A percentile compares a stretch with the other conserved stretches of the same genome.
Evolutionary conservation across 495 filamentous ascomycete species (phyloP).

Genomic region (Sordaria brevicollis): DNA sequence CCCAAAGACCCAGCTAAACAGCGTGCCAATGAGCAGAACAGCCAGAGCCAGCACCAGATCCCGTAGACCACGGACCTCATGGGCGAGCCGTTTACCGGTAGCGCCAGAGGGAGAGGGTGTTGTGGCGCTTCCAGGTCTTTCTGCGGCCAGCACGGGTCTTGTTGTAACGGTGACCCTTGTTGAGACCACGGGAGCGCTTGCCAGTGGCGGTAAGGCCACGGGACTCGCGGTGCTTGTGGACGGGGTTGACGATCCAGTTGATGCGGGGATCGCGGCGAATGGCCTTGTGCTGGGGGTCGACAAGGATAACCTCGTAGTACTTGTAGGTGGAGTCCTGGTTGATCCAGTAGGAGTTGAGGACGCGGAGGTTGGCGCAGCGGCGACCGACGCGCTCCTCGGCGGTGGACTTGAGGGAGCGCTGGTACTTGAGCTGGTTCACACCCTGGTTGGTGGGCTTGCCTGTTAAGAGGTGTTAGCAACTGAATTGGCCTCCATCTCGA

Average conservation of each 20-base stretch:
- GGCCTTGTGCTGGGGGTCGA: conserved; percentile 99
- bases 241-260: conserved; percentile 99
- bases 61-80: conserved; percentile 4
- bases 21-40: conserved; percentile 9
- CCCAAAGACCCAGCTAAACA: background rate
- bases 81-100: conserved; percentile 47
- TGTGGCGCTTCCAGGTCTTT: conserved; percentile 99
- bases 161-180: conserved; percentile 98
- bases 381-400: conserved; percentile 99
- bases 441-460: conserved; percentile 99
- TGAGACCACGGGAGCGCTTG: conserved; percentile 98
- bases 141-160: conserved; percentile 89
- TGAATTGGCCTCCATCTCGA: background rate
- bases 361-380: conserved; percentile 94
- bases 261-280: conserved; percentile 98
- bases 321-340: conserved; percentile 99
- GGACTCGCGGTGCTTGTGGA: conserved; percentile 99
- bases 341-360: conserved; percentile 99
- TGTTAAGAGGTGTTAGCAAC: conserved; percentile 27
- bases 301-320: conserved; percentile 99
- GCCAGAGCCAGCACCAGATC: conserved; percentile 12
- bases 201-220: conserved; percentile 94
- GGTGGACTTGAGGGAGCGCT: conserved; percentile 92
- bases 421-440: conserved; percentile 99
- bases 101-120: conserved; percentile 91